Evolutionary conservation across 805 yeast genomes (phyloP).

Genomic region (Ogataea saltuana): DNA sequence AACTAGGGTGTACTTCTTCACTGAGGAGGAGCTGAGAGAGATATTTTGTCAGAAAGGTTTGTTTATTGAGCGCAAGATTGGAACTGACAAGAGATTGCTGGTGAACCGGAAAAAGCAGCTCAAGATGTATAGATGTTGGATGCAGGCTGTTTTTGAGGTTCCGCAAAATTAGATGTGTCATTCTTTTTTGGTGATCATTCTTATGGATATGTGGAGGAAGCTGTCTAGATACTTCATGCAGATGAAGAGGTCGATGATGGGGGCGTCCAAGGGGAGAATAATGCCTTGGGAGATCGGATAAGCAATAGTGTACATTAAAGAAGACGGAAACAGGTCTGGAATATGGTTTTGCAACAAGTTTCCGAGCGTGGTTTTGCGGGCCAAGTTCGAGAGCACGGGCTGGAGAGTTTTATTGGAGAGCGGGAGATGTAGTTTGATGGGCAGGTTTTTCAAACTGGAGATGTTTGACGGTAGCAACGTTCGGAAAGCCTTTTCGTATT

Average conservation of each 20-base stretch:
- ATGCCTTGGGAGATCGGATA: conserved; percentile 59
- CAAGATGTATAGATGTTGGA: conserved; percentile 96
- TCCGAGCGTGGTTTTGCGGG: conserved; percentile 37
- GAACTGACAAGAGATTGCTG: conserved; percentile 84
- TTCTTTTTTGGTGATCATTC: conserved; percentile 29
- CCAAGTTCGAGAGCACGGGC: conserved; percentile 27
- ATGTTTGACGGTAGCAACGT: conserved; percentile 31
- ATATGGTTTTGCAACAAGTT: conserved; percentile 40
- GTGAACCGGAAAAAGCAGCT: conserved; percentile 90
- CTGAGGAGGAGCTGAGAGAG: conserved; percentile 82
- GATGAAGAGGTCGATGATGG: conserved; percentile 47
- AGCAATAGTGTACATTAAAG: conserved; percentile 38
- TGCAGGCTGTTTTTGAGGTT: conserved; percentile 81
- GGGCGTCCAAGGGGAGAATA: conserved; percentile 43
- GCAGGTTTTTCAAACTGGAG: conserved; percentile 40
- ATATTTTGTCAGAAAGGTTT: conserved; percentile 58
- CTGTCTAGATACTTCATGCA: conserved; percentile 60
- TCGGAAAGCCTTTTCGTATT: conserved; percentile 24
- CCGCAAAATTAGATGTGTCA: conserved; percentile 9
- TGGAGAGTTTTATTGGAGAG: conserved; percentile 38
- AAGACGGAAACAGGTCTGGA: conserved; percentile 49
- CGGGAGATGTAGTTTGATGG: conserved; percentile 49
- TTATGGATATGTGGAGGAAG: conserved; percentile 55
- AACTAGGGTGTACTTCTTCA: conserved; percentile 94
- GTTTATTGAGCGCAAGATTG: conserved; percentile 76